Evolutionary conservation across 2,329 filamentous ascomycete genomes (phyloP).

Genomic region (Phialophora macrospora): DNA sequence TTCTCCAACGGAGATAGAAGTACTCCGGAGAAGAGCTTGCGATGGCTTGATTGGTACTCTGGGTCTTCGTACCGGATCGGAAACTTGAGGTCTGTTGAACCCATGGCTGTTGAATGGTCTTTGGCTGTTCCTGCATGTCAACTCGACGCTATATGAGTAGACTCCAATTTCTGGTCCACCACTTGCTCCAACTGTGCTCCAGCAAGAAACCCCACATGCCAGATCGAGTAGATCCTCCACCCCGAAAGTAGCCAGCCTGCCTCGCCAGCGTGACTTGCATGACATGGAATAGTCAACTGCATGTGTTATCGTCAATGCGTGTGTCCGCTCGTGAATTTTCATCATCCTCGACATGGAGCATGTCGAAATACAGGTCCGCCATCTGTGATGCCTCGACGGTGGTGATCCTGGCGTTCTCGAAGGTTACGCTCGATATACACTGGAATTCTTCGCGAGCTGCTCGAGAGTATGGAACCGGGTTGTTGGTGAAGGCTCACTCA

Average conservation of each 20-base stretch:
- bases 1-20: slow-evolving; percentile 22
- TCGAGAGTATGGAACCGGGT: no score
- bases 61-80: slow-evolving; percentile 30
- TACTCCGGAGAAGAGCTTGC: slow-evolving; percentile 18
- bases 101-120: slow-evolving; percentile 10
- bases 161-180: not conserved
- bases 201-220: slow-evolving; percentile 4
- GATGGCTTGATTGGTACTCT: slow-evolving; percentile 31
- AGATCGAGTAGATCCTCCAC: not conserved
- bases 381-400: no score
- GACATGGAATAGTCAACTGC: no score
- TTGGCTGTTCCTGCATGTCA: not conserved
- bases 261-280: no score
- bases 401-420: no score
- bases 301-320: no score
- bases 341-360: no score
- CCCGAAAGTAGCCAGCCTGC: not conserved
- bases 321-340: no score
- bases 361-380: no score
- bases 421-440: no score
- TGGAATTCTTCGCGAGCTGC: no score
- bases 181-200: slow-evolving; percentile 5
- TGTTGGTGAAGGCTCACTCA: no score
- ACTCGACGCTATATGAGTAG: slow-evolving; percentile 1
- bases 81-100: slow-evolving; percentile 20